Evolutionary conservation across 768 basidiomycete species (phyloP), one percentile per base, ranked within the genome.

Genomic region (Infundibulicybe gibba): DNA sequence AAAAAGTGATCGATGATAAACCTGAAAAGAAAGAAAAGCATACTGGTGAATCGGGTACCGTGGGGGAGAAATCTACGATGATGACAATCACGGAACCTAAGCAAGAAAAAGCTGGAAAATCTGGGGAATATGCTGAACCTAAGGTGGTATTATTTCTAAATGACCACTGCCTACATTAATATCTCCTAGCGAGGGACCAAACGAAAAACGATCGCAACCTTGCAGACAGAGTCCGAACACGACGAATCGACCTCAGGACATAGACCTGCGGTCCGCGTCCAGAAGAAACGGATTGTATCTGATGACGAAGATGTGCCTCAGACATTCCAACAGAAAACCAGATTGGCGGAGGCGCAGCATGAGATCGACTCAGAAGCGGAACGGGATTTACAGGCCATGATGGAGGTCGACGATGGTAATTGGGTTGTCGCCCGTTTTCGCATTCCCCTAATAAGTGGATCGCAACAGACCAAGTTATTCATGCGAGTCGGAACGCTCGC

Each of bases 391-490:
- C 69, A 68, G 37, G 83, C 77, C 9, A 75, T 88, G 70, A 87
- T 88, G 86, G 87, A 90, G 43, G 74, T 88, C 45, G 86, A 87
- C 47, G 87, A 89, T 55, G 80, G 87, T 85, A 50, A 13, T n/a
- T 38, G 3, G 17, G 14, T 10, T n/a, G 3, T 38, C 35, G 68
- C 19, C 13, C 19, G 30, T 44, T 6, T 48, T 15, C 32, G 10
- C 39, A 41, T 14, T 44, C 17, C 33, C 33, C 20, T 40, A 9
- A 34, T 43, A 38, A n/a, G 40, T 44, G 41, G 6, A 19, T 30
- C 37, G 9, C 12, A 45, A 9, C 47, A 74, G 73, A 69, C 46
- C 50, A 64, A 52, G 65, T 70, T 11, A 57, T 56, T 59, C 2
- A 53, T 64, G 3, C 67, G 65, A 46, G 44, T 43, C 5, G 41